Evolutionary conservation across 208 protist species (phyloP).

Genomic region (Trypanosomatidae sp.): DNA sequence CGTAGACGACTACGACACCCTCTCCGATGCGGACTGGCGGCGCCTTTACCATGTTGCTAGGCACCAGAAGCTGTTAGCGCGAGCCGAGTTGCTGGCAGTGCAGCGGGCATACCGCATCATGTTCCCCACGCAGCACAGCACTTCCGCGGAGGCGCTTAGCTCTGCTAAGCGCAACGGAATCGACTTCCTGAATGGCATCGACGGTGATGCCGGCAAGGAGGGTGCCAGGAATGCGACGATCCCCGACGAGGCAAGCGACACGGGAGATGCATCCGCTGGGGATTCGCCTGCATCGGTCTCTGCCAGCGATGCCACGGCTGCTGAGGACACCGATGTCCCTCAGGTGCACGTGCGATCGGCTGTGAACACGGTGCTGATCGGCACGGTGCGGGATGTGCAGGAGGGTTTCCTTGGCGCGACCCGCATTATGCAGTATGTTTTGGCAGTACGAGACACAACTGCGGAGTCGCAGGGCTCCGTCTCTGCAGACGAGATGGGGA

Average conservation of each 20-base stretch:
- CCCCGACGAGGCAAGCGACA: neutral
- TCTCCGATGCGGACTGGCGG: slow-evolving; percentile 39
- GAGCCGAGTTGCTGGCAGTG: slow-evolving; percentile 11
- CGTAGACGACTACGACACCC: neutral
- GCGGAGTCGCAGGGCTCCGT: neutral
- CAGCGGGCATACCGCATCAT: slow-evolving; percentile 4
- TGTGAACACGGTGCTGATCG: slow-evolving; percentile 62
- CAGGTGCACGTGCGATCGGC: slow-evolving; percentile 59
- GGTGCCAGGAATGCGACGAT: neutral
- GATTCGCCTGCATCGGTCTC: neutral
- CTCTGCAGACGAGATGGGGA: neutral
- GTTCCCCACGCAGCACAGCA: neutral
- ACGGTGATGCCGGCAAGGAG: neutral
- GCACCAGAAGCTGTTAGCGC: slow-evolving; percentile 6
- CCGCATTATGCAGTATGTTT: slow-evolving; percentile 66
- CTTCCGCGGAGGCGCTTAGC: neutral
- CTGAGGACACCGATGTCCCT: slow-evolving; percentile 12
- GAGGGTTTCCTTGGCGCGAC: slow-evolving; percentile 55
- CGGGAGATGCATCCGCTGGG: neutral
- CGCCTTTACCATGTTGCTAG: slow-evolving; percentile 31
- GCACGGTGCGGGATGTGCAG: slow-evolving; percentile 69
- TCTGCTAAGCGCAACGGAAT: neutral
- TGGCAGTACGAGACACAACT: slow-evolving; percentile 31
- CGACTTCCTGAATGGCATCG: neutral
- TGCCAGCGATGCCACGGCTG: neutral